A percentile compares a stretch with the other conserved stretches of the same genome.
Conservation (phyloP, 2,329 filamentous ascomycete genomes). For the Ophiocordyceps robertsii region DNA sequence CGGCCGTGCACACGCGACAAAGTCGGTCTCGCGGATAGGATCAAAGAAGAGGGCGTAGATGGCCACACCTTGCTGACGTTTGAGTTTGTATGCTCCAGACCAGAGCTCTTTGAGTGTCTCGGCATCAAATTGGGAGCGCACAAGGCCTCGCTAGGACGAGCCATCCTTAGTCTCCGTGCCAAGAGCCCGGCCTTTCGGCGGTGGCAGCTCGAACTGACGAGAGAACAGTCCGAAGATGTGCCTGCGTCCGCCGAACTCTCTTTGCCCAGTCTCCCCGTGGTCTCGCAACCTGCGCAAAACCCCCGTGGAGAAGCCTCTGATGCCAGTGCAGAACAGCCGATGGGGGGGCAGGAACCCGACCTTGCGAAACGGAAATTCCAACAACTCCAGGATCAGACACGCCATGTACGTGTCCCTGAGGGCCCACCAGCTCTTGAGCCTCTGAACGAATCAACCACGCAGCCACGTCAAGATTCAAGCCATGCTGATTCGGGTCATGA, state of each 20-base stretch:
- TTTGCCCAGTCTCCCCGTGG: not conserved
- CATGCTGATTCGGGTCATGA: not conserved
- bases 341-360: too few relatives aligned
- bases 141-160: conserved; percentile 40
- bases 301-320: too few relatives aligned
- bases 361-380: too few relatives aligned
- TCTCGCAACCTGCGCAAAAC: too few relatives aligned
- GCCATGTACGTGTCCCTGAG: too few relatives aligned
- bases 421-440: too few relatives aligned
- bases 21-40: conserved; percentile 32
- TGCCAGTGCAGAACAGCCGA: too few relatives aligned
- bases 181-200: conserved; percentile 34
- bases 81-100: conserved; percentile 34
- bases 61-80: conserved; percentile 50
- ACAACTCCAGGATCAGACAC: too few relatives aligned
- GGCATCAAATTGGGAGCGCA: conserved; percentile 44
- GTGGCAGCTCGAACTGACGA: conserved; percentile 10
- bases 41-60: conserved; percentile 51
- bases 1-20: conserved; percentile 38
- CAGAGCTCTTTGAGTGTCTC: conserved; percentile 38
- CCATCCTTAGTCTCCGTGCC: conserved; percentile 41
- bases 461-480: not conserved
- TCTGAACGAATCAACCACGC: not conserved
- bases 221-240: not conserved
- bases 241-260: not conserved